Base-by-base conservation (phyloP, 2,329 filamentous ascomycete genomes). In the Calonectria ilicicola region DNA sequence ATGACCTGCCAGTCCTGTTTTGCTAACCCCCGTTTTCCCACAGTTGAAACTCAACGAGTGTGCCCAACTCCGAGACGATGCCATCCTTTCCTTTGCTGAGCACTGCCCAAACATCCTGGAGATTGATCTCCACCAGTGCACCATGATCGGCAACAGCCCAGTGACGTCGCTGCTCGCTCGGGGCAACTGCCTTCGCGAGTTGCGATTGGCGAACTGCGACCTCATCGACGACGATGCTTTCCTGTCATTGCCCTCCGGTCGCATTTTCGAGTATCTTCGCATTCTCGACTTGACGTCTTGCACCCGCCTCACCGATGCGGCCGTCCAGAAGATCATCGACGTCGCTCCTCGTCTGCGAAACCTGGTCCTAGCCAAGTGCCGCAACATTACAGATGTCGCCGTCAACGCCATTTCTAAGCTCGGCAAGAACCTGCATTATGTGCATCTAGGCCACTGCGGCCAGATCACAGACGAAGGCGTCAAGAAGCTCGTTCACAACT, bases 11-110 rank as follows among this genome's bases (percentile, higher is more conserved):
- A 63, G 40, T 27, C 58, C 8, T 46, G 17, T 32, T 49, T 74
- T 63, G 72, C 83, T 87, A 78, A 87, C 76, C n/a, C n/a, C n/a
- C 47, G 32, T 21, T 68, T 69, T 12, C 21, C 49, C 23, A 15
- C 47, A 97, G 92, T 90, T 99, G 77, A 99, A 99, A 90, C 90
- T 99, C 74, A 99, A 98, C 83, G 94, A 96, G 70, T 98, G 97
- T 82, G 84, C 86, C n/a, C 94, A 98, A 83, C 87, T 98, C 40
- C 95, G 93, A 46, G 95, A 98, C 81, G 88, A 89, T 62, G 93
- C 95, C 8, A 93, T 98, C 75, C 87, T 94, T 71, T 94, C 95
- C 4, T 97, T 99, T 81, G 96, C 97, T 7, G 88, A 92, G 56
- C 91, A 97, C 84, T 98, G 96, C 82, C 94, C 93, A 15, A 96